A percentile compares a stretch with the other conserved stretches of the same genome.
Conservation (phyloP, 208 protist genomes). For the Trypanosoma rangeli region DNA sequence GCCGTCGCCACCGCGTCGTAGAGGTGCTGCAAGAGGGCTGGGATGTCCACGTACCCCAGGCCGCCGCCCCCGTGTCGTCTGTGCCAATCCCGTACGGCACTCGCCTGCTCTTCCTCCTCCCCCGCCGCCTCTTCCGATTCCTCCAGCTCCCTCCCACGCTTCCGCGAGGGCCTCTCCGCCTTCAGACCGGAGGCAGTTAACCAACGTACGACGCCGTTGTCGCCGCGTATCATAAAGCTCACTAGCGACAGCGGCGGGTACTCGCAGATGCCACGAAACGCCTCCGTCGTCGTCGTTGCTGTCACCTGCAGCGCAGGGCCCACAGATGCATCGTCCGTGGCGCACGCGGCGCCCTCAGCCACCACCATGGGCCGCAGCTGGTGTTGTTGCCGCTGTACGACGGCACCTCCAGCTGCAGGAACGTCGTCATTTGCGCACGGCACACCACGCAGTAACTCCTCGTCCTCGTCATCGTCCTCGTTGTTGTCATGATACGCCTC, state of each 20-base stretch:
- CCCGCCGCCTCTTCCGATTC: neutral
- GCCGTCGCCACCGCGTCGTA: constrained; percentile 20
- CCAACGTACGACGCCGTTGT: constrained; percentile 62
- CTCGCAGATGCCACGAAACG: constrained; percentile 18
- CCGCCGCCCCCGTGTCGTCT: constrained; percentile 10
- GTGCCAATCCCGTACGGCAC: constrained; percentile 8
- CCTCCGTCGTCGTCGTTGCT: neutral
- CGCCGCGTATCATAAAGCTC: constrained; percentile 65
- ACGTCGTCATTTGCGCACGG: constrained; percentile 43
- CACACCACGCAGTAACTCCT: constrained; percentile 43
- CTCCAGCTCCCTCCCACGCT: neutral
- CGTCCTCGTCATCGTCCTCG: constrained; percentile 26
- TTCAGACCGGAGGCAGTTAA: constrained; percentile 40
- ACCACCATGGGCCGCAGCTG: neutral
- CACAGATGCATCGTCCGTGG: neutral
- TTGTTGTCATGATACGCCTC: neutral
- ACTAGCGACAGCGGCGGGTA: constrained; percentile 26
- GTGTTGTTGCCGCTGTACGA: neutral
- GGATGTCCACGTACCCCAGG: constrained; percentile 29
- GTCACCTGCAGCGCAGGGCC: neutral
- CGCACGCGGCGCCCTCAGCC: neutral
- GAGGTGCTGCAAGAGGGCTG: constrained; percentile 23
- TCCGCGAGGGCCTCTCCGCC: neutral
- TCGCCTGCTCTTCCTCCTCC: constrained; percentile 6
- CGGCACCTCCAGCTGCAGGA: neutral